Base-by-base conservation (phyloP, 352 stramenopile genomes). In the Plasmopara viticola region DNA sequence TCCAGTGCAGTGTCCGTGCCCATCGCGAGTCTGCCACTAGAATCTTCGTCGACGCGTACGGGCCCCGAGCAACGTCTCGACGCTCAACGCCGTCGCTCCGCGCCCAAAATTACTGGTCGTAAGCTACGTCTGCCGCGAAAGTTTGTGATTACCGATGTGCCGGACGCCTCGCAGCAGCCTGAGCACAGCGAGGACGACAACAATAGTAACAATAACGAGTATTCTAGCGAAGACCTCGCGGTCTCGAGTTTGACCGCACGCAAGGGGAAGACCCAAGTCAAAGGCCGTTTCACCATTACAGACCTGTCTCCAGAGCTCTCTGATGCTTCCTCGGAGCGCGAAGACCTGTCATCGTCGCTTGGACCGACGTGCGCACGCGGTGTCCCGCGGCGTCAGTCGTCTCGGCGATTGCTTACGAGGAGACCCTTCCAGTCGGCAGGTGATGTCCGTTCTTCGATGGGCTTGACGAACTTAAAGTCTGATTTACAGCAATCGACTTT, bases 231-330 rank as follows among this genome's bases (percentile, higher is more conserved):
- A 54, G 60, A 60, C 28, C 25, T 59, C 4, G 38, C 49, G 25
- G 42, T 56, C 17, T 66, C 60, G 14, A 61, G 37, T 14, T 56
- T 38, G 20, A 68, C 44, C 14, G 39, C 53, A 44, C 70, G 71
- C 37, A 70, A 76, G 51, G 66, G 68, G 18, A 88, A 86, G 58
- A 90, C 76, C 44, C 75, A 86, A 50, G 64, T 88, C 13, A 76
- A 70, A 60, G 80, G 80, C 14, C 66, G 80, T n/a, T 90, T 90
- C 43, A 90, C 78, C 15, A 90, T 90, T 66, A 90, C 83, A 13
- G 80, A 90, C 51, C 41, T 87, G 58, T 88, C 80, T 8, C 75
- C 80, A 0, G 78, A 87, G 44, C 84, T 74, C 5, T 64, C 72
- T 5, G 53, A 68, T 0, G 75, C 86, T 45, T 86, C 75, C 6